Conservation (phyloP, 768 basidiomycete species). For the Thelephora ganbajun region DNA sequence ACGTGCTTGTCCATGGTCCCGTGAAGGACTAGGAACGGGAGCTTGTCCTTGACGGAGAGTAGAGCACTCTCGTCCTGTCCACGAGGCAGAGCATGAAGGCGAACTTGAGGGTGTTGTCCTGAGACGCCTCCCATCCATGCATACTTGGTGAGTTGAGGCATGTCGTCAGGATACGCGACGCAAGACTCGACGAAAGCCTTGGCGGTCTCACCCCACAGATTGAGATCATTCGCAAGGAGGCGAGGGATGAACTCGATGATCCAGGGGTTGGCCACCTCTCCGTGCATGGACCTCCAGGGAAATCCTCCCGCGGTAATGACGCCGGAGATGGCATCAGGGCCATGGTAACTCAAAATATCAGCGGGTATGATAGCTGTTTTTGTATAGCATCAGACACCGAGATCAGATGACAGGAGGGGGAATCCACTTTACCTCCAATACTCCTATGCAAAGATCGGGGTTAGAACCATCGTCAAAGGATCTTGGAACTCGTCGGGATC, state of each 20-base stretch:
- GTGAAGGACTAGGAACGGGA: constrained; percentile 12
- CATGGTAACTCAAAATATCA: constrained; percentile 1
- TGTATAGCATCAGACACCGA: background rate
- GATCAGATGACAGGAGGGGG: too few relatives aligned
- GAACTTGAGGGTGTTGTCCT: constrained; percentile 10
- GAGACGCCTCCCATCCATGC: constrained; percentile 12
- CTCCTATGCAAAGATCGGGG: constrained; percentile 6
- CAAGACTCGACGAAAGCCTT: constrained; percentile 13
- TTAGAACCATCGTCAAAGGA: background rate
- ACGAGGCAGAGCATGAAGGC: constrained; percentile 8
- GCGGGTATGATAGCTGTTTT: background rate
- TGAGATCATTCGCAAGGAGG: constrained; percentile 8
- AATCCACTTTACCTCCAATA: constrained; percentile 10
- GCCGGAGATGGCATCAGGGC: constrained; percentile 10
- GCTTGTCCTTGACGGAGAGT: constrained; percentile 7
- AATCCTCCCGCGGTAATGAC: constrained; percentile 14
- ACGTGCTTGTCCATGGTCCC: constrained; percentile 11
- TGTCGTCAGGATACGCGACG: constrained; percentile 6
- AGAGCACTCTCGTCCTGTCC: constrained; percentile 11
- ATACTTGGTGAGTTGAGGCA: constrained; percentile 10
- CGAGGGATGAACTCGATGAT: constrained; percentile 4
- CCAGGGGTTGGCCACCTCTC: constrained; percentile 4
- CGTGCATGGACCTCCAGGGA: constrained; percentile 9
- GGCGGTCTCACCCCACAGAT: constrained; percentile 5
- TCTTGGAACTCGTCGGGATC: background rate